Evolutionary conservation across 1,284 basidiomycete genomes (phyloP).

Genomic region (Cutaneotrichosporon curvatum): DNA sequence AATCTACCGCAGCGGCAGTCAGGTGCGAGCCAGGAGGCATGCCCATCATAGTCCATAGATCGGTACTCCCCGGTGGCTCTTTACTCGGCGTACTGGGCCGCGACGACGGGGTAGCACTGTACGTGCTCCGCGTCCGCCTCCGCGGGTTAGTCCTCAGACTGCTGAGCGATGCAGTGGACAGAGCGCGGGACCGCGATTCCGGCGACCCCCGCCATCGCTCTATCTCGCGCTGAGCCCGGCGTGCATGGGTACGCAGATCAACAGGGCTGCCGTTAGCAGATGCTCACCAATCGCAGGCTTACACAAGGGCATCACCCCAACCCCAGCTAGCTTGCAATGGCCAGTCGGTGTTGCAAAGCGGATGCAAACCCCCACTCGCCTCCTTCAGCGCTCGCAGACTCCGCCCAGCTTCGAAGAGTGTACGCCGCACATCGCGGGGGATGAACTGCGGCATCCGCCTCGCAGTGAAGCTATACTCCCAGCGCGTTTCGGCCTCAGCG

Average conservation of each 20-base stretch:
- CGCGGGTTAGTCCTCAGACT: not conserved
- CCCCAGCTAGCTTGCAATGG: conserved; percentile 24
- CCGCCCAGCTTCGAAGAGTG: conserved; percentile 38
- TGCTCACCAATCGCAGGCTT: not conserved
- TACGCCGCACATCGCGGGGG: conserved; percentile 24
- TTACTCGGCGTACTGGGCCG: not conserved
- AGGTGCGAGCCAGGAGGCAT: conserved; percentile 27
- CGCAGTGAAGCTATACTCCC: conserved; percentile 31
- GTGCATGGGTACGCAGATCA: conserved; percentile 18
- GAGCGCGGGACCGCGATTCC: conserved; percentile 13
- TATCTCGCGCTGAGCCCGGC: conserved; percentile 26
- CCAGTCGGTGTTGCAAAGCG: conserved; percentile 29
- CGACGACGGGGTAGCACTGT: not conserved
- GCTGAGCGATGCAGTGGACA: conserved; percentile 18
- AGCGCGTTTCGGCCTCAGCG: conserved; percentile 6
- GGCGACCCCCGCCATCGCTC: conserved; percentile 26
- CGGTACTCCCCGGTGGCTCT: not conserved
- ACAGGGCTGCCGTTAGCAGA: conserved; percentile 6
- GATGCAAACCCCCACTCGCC: conserved; percentile 32
- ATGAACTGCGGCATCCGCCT: conserved; percentile 38
- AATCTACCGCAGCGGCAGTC: not conserved
- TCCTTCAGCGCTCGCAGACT: conserved; percentile 35
- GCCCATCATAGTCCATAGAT: conserved; percentile 23
- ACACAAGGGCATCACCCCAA: conserved; percentile 21
- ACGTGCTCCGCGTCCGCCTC: not conserved